phyloP scores from a whole-genome alignment of 176 grass and related monocot species.

The Triticum urartu region DNA sequence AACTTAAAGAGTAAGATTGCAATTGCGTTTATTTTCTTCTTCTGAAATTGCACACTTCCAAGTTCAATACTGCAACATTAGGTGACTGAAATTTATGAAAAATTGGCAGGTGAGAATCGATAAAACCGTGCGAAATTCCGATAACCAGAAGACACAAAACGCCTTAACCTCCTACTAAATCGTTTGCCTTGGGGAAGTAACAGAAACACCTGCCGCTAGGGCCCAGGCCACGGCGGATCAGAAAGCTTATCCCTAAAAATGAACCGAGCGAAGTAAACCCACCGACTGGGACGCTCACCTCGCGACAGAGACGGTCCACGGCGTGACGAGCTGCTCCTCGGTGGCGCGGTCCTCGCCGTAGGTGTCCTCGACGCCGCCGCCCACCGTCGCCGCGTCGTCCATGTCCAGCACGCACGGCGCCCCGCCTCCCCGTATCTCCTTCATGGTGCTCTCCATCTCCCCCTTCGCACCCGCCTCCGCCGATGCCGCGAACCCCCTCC shows the following conservation, averaged over 20 bases:
- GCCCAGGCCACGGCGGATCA: constrained; percentile 4
- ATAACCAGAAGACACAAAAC: neutral
- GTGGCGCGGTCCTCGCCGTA: constrained; percentile 86
- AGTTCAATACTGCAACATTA: neutral
- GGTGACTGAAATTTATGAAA: neutral
- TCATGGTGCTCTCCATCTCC: constrained; percentile 81
- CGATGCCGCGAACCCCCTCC: constrained; percentile 20
- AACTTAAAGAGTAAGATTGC: neutral
- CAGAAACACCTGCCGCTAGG: neutral
- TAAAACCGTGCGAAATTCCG: neutral
- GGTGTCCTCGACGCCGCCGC: constrained; percentile 75
- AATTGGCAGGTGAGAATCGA: neutral
- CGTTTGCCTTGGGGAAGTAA: neutral
- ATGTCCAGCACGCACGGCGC: constrained; percentile 65
- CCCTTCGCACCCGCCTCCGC: neutral
- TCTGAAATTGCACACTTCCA: neutral
- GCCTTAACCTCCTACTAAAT: neutral
- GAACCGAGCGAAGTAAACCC: neutral
- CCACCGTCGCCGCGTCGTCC: constrained; percentile 57
- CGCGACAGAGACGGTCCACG: constrained; percentile 86
- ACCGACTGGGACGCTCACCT: constrained; percentile 40
- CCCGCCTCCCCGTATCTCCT: constrained; percentile 47
- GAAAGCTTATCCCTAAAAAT: neutral
- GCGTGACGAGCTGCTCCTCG: constrained; percentile 92
- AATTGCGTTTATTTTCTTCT: neutral